Conservation (phyloP, 495 filamentous ascomycete species). For the Trichoderma erinaceum region DNA sequence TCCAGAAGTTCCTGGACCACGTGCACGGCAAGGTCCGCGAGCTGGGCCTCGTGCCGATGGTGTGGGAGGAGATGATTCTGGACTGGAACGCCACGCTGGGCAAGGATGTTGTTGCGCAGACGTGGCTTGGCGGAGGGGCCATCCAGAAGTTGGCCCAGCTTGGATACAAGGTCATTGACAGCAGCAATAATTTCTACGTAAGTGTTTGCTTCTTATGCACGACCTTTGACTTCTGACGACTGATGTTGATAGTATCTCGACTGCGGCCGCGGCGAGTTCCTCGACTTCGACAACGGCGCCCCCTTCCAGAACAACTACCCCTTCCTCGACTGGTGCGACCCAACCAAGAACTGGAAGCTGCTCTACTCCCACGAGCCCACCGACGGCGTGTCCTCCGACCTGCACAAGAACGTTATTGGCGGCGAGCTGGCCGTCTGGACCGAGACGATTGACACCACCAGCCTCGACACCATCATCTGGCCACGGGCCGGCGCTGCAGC, state of each 20-base stretch:
- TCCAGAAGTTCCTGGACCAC: conserved; percentile 65
- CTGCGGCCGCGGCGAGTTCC: conserved; percentile 72
- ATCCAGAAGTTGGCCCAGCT: conserved; percentile 48
- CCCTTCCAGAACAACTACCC: conserved; percentile 49
- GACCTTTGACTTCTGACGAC: neutral
- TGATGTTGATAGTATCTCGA: conserved; percentile 57
- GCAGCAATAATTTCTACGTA: conserved; percentile 60
- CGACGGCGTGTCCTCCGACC: conserved; percentile 47
- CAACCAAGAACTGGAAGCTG: conserved; percentile 68
- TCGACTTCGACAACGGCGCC: conserved; percentile 52
- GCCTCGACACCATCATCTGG: conserved; percentile 67
- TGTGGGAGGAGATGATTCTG: conserved; percentile 79
- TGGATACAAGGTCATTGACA: conserved; percentile 63
- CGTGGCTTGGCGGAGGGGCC: conserved; percentile 57
- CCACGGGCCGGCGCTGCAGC: conserved; percentile 64
- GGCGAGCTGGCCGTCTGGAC: conserved; percentile 74
- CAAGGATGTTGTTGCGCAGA: conserved; percentile 59
- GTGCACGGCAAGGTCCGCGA: conserved; percentile 53
- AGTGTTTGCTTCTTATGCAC: conserved; percentile 21
- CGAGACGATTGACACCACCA: conserved; percentile 67
- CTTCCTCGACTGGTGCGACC: conserved; percentile 70
- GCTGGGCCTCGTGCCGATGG: conserved; percentile 58
- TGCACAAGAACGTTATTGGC: conserved; percentile 61
- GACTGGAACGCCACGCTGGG: conserved; percentile 66
- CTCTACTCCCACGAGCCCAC: conserved; percentile 72